These are phyloP conservation scores for Pseudocercospora fijiensis DNA, from an alignment of 2,329 filamentous ascomycete species.

Conservation along the genomic window DNA sequence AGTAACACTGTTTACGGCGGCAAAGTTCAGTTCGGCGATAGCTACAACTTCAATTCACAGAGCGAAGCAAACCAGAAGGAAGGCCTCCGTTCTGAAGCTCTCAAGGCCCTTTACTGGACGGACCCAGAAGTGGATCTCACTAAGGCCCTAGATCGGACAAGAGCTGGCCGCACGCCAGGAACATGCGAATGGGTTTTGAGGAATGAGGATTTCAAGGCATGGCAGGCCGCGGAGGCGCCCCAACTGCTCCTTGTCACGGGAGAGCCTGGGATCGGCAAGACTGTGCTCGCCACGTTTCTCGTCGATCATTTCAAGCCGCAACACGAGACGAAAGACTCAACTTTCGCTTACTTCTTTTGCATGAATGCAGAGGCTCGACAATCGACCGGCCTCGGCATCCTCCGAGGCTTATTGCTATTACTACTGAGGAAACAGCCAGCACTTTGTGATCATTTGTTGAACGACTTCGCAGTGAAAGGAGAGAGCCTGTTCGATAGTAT, in stretches of 20 bases:
- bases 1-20: too few species aligned
- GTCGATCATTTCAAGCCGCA: not conserved
- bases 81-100: not conserved
- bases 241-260: not conserved
- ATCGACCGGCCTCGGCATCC: not conserved
- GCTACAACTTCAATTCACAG: not conserved
- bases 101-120: not conserved
- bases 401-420: constrained; percentile 1
- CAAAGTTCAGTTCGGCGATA: not conserved
- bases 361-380: not conserved
- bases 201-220: not conserved
- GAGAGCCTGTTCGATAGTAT: not conserved
- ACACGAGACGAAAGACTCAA: not conserved
- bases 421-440: not conserved
- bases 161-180: not conserved
- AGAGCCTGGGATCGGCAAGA: constrained; percentile 14
- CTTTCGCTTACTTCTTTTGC: constrained; percentile 7
- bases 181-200: not conserved
- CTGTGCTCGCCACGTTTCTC: constrained; percentile 5
- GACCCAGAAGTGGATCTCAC: not conserved
- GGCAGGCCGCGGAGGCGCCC: not conserved
- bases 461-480: not conserved
- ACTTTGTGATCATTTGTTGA: not conserved
- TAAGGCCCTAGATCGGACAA: not conserved
- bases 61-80: not conserved